Conservation (phyloP, 768 basidiomycete genomes). For the Hygrocybe punicea region DNA sequence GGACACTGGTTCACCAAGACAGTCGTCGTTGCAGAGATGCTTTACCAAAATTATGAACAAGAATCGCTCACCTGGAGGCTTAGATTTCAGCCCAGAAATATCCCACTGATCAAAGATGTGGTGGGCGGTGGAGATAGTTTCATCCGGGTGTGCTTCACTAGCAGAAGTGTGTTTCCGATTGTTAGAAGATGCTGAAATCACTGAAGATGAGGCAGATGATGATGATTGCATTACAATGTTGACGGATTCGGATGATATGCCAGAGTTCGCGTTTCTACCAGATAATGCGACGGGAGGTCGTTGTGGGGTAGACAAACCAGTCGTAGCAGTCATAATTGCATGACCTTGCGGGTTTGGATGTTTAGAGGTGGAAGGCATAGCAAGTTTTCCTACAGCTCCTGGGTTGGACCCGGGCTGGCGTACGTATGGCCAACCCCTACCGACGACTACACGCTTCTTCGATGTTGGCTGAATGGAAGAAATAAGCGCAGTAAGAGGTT, state of each 20-base stretch:
- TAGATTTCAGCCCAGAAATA: constrained; percentile 11
- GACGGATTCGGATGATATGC: too few relatives aligned
- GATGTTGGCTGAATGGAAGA: neutral
- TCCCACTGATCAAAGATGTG: neutral
- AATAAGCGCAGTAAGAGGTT: neutral
- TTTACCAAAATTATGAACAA: neutral
- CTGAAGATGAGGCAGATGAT: too few relatives aligned
- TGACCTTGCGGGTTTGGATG: neutral
- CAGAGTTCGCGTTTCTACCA: neutral
- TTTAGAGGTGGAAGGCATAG: neutral
- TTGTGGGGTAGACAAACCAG: too few relatives aligned
- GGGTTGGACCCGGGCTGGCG: constrained; percentile 10
- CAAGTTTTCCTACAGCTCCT: neutral
- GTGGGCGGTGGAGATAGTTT: too few relatives aligned
- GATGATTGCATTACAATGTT: too few relatives aligned
- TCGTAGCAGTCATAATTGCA: too few relatives aligned
- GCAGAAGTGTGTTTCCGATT: too few relatives aligned
- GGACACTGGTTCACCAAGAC: too few relatives aligned
- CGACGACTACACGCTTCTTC: constrained; percentile 39
- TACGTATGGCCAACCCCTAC: constrained; percentile 47
- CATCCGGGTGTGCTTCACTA: too few relatives aligned
- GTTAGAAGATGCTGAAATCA: too few relatives aligned
- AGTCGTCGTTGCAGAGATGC: too few relatives aligned
- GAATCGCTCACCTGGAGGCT: constrained; percentile 14
- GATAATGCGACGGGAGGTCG: neutral